These are phyloP conservation scores for Cladochytrium tenue DNA, from an alignment of 371 early-diverging fungal species.

Conservation along the genomic window DNA sequence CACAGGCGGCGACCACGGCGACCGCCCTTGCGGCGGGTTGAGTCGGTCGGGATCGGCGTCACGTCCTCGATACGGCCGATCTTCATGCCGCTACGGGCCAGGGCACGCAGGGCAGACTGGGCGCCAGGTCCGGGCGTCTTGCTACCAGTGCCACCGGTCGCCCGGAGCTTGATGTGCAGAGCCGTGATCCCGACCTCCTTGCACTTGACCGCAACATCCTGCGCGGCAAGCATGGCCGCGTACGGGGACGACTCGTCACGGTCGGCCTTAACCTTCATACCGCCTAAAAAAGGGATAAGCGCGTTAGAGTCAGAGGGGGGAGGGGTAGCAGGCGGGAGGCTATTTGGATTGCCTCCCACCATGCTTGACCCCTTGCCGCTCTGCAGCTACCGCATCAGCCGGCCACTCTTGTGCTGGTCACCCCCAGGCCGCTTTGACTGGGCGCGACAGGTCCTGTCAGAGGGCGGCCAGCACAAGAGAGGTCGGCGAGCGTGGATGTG, in stretches of 20 bases:
- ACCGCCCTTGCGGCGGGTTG: conserved; percentile 99
- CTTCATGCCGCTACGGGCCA: conserved; percentile 98
- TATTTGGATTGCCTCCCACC: no score
- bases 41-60: conserved; percentile 99
- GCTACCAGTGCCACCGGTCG: conserved; percentile 99
- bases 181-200: conserved; percentile 99
- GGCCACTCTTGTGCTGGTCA: no score
- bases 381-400: no score
- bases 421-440: no score
- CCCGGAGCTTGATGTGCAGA: conserved; percentile 99
- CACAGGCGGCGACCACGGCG: conserved; percentile 99
- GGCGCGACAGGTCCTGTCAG: no score
- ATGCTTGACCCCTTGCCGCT: no score
- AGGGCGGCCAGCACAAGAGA: no score
- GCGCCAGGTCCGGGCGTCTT: conserved; percentile 99
- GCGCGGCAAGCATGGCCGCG: conserved; percentile 99
- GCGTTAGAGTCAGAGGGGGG: not conserved
- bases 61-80: conserved; percentile 99
- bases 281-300: conserved; percentile 64
- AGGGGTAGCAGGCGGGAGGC: not conserved
- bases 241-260: conserved; percentile 99
- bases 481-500: no score
- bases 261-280: conserved; percentile 99
- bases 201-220: conserved; percentile 98
- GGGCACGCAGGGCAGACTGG: conserved; percentile 98